Conservation (phyloP, 2,329 filamentous ascomycete species). For the Exophiala sideris region DNA sequence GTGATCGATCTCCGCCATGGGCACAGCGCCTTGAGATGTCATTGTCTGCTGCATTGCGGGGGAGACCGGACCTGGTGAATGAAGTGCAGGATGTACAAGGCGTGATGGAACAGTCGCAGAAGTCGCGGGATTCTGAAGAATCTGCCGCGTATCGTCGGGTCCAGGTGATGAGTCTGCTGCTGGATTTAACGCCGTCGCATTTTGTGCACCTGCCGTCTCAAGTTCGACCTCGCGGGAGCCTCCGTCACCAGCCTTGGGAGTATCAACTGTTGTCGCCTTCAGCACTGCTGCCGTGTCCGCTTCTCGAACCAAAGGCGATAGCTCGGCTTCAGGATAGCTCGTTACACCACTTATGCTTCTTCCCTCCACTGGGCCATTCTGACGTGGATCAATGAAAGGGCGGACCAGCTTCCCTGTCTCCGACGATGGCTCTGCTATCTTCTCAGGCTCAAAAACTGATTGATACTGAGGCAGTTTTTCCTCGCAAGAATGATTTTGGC, state of each 20-base stretch:
- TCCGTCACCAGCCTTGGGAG: not conserved
- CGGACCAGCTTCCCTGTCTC: not conserved
- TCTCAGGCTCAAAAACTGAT: constrained; percentile 20
- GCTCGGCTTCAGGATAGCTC: constrained; percentile 20
- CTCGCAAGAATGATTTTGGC: constrained; percentile 41
- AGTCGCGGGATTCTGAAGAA: constrained; percentile 12
- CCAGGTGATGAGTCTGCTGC: not conserved
- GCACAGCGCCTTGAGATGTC: constrained; percentile 60
- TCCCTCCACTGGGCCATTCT: not conserved
- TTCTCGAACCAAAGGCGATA: constrained; percentile 33
- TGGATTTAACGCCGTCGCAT: not conserved
- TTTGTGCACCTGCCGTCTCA: not conserved
- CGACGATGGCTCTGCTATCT: not conserved
- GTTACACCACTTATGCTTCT: constrained; percentile 24
- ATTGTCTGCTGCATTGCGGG: constrained; percentile 62
- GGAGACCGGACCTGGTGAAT: constrained; percentile 60
- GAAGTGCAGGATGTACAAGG: constrained; percentile 31
- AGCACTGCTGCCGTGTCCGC: constrained; percentile 31
- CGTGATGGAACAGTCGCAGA: constrained; percentile 10
- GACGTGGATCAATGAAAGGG: not conserved
- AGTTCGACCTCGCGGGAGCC: not conserved
- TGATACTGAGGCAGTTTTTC: constrained; percentile 22
- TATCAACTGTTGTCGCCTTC: constrained; percentile 24
- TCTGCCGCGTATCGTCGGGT: not conserved
- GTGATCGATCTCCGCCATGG: constrained; percentile 58